These are phyloP conservation scores for Penicillium lividum DNA, from an alignment of 495 filamentous ascomycete species.

Conservation along the genomic window DNA sequence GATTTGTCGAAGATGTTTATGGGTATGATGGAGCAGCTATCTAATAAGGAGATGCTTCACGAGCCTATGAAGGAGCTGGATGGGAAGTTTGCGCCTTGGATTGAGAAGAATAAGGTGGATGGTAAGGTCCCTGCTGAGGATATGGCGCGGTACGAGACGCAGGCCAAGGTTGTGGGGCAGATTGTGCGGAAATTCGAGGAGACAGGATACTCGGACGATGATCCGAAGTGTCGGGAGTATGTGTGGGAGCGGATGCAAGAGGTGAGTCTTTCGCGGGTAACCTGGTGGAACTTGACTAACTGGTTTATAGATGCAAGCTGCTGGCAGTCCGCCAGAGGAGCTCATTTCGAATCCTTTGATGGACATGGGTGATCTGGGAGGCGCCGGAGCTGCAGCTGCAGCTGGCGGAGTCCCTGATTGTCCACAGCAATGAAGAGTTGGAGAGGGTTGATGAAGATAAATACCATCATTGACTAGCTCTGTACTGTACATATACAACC, in stretches of 20 bases:
- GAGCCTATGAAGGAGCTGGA: conserved; percentile 97
- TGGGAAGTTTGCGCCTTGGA: conserved; percentile 87
- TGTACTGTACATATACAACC: conserved; percentile 31
- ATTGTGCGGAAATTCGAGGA: conserved; percentile 89
- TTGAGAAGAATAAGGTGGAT: conserved; percentile 70
- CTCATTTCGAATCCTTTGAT: conserved; percentile 73
- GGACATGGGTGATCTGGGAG: conserved; percentile 31
- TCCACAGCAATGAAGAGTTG: conserved; percentile 34
- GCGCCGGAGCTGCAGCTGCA: conserved; percentile 19
- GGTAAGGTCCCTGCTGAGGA: conserved; percentile 66
- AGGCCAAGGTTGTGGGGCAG: conserved; percentile 78
- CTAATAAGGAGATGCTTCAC: conserved; percentile 96
- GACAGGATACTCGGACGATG: conserved; percentile 73
- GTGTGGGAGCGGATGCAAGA: conserved; percentile 97
- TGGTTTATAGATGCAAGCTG: conserved; percentile 80
- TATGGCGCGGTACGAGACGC: conserved; percentile 74
- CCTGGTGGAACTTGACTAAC: conserved; percentile 10
- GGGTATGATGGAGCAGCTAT: conserved; percentile 98
- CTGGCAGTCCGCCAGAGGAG: conserved; percentile 85
- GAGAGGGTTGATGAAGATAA: conserved; percentile 5
- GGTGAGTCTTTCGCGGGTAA: conserved; percentile 52
- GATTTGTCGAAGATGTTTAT: conserved; percentile 90
- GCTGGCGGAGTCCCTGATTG: conserved; percentile 40
- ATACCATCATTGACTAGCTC: conserved; percentile 20
- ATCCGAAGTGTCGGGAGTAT: conserved; percentile 80